A percentile compares a stretch with the other conserved stretches of the same genome.
Conservation (phyloP, 2,329 filamentous ascomycete species). For the Emericellopsis atlantica region DNA sequence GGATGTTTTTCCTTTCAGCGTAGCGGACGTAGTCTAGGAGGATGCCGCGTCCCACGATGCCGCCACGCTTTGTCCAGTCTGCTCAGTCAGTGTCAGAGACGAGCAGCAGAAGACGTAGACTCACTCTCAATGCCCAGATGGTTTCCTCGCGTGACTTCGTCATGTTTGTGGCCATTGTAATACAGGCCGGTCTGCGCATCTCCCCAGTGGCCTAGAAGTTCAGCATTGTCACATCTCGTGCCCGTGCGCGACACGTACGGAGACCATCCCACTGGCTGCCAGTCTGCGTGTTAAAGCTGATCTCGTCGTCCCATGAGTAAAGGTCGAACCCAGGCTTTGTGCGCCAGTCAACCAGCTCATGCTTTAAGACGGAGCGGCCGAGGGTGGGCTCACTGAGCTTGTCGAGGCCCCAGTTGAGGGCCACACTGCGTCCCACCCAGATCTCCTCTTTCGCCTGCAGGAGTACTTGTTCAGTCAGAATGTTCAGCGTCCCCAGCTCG, state of each 20-base stretch:
- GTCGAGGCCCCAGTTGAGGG: conserved; percentile 41
- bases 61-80: conserved; percentile 3
- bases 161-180: conserved; percentile 4
- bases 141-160: conserved; percentile 2
- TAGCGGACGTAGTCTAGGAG: conserved; percentile 35
- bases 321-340: conserved; percentile 1
- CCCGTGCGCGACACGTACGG: not conserved
- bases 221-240: not conserved
- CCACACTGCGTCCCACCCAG: conserved; percentile 34
- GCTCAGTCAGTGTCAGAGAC: not conserved
- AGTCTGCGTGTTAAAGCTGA: conserved; percentile 37
- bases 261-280: conserved; percentile 34
- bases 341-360: conserved; percentile 3
- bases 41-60: conserved; percentile 28
- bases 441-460: conserved; percentile 20
- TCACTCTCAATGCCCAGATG: conserved; percentile 4
- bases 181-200: not conserved
- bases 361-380: conserved; percentile 1
- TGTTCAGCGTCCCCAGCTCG: conserved; percentile 31
- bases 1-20: conserved; percentile 21
- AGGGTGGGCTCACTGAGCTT: conserved; percentile 24
- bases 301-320: conserved; percentile 24
- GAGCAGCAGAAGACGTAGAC: not conserved
- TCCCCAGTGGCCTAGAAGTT: conserved; percentile 2
- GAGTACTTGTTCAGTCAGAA: conserved; percentile 29